Evolutionary conservation across 177 flowering plant species (phyloP).

Genomic region (Vitis hybrid): DNA sequence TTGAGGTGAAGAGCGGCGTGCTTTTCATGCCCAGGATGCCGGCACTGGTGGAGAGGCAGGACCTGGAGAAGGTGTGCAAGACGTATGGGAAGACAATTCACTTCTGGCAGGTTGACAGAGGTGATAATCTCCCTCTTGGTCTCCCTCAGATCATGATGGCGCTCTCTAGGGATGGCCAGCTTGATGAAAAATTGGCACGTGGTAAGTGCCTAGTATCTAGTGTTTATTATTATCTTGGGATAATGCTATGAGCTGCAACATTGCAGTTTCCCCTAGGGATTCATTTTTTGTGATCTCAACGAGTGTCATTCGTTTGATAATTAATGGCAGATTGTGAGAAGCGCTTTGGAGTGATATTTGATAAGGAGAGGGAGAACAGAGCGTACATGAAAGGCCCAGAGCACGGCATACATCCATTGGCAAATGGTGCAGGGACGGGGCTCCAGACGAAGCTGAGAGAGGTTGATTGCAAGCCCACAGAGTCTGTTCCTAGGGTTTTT

Average conservation of each 20-base stretch:
- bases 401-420: constrained; percentile 73
- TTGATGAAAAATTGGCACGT: constrained; percentile 36
- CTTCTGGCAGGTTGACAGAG: constrained; percentile 89
- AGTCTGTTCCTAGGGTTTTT: constrained; percentile 42
- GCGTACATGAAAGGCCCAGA: constrained; percentile 66
- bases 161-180: constrained; percentile 75
- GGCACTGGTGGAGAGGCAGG: constrained; percentile 56
- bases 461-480: constrained; percentile 38
- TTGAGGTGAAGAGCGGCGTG: constrained; percentile 81
- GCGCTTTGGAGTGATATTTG: constrained; percentile 37
- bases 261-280: no score
- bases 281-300: no score
- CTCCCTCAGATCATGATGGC: constrained; percentile 81
- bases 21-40: constrained; percentile 82
- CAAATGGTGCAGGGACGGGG: constrained; percentile 72
- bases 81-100: constrained; percentile 82
- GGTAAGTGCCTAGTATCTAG: constrained; percentile 22
- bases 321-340: constrained; percentile 47
- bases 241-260: no score
- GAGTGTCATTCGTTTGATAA: no score
- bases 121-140: constrained; percentile 74
- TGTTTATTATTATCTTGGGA: no score
- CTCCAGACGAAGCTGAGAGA: constrained; percentile 57
- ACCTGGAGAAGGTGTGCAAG: constrained; percentile 65
- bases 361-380: constrained; percentile 62